These are phyloP conservation scores for Backusella tuberculispora DNA, from an alignment of 192 early-diverging fungal species.

Conservation along the genomic window DNA sequence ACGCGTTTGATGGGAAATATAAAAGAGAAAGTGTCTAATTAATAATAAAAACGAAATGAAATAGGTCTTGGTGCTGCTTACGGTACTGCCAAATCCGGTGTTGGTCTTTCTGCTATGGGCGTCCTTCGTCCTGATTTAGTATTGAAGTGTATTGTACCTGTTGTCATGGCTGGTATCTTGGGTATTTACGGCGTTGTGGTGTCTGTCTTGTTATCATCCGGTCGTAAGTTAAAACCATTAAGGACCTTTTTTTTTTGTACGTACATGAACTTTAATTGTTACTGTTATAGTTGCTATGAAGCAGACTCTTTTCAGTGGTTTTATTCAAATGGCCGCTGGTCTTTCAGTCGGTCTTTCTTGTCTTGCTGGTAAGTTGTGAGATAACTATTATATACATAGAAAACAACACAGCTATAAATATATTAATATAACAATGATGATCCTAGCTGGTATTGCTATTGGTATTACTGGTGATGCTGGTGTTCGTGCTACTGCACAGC, in stretches of 20 bases:
- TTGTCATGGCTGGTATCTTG: constrained; percentile 99
- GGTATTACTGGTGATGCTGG: constrained; percentile 97
- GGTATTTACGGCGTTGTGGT: constrained; percentile 98
- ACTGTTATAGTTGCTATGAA: constrained; percentile 39
- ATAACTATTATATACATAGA: background rate
- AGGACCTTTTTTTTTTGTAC: background rate
- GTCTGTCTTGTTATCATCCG: constrained; percentile 85
- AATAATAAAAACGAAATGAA: background rate
- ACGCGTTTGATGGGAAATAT: background rate
- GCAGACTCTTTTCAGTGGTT: constrained; percentile 68
- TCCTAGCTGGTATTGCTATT: constrained; percentile 88
- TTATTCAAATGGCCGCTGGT: constrained; percentile 93
- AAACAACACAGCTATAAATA: background rate
- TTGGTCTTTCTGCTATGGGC: constrained; percentile 95
- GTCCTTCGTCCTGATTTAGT: constrained; percentile 92
- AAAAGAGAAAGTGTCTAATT: background rate
- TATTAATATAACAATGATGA: background rate
- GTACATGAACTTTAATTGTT: background rate
- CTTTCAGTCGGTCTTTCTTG: constrained; percentile 90
- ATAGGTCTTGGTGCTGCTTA: constrained; percentile 94
- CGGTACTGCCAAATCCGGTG: constrained; percentile 96
- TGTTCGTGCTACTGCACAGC: constrained; percentile 88
- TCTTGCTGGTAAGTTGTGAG: constrained; percentile 55
- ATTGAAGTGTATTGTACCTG: constrained; percentile 90
- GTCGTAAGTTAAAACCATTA: constrained; percentile 55